Percentiles rank a stretch among this genome's conserved stretches.
phyloP scores from a whole-genome alignment of 2,329 filamentous ascomycete genomes.

The Nemania bipapillata region DNA sequence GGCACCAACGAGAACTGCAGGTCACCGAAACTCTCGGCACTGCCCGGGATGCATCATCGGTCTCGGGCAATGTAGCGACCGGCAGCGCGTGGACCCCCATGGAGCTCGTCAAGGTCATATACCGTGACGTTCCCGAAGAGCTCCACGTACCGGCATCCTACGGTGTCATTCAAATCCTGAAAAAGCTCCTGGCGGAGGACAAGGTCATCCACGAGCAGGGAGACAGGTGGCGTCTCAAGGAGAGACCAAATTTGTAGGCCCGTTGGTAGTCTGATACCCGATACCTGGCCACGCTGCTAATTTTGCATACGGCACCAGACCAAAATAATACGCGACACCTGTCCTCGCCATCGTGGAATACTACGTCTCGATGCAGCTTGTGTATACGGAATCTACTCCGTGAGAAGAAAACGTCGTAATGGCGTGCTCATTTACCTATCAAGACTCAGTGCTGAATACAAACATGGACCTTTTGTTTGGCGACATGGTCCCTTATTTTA shows the following conservation, averaged over 20 bases:
- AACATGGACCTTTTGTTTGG: not conserved
- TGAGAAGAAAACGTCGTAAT: not conserved
- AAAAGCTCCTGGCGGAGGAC: conserved; percentile 80
- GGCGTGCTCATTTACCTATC: not conserved
- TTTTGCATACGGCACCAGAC: conserved; percentile 19
- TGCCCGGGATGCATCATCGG: conserved; percentile 47
- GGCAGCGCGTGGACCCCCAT: conserved; percentile 71
- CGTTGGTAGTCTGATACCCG: conserved; percentile 11
- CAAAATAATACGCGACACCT: conserved; percentile 6
- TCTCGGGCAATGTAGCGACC: conserved; percentile 27
- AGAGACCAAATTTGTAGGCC: conserved; percentile 57
- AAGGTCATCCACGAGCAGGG: conserved; percentile 62
- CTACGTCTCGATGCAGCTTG: not conserved
- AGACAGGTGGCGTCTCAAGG: conserved; percentile 58
- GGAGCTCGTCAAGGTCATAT: conserved; percentile 89
- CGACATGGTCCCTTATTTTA: not conserved
- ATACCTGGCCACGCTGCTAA: conserved; percentile 21
- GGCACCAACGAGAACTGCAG: conserved; percentile 81
- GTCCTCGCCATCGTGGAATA: not conserved
- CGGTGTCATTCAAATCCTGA: conserved; percentile 80
- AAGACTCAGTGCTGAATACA: not conserved
- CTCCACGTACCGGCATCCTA: conserved; percentile 79
- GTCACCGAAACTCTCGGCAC: conserved; percentile 72
- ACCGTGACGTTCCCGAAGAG: conserved; percentile 78
- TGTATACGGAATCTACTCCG: not conserved